Percentiles rank a stretch among this genome's conserved stretches.
Evolutionary conservation across 441 rosid species (phyloP).

Genomic region (Theobroma grandiflorum): DNA sequence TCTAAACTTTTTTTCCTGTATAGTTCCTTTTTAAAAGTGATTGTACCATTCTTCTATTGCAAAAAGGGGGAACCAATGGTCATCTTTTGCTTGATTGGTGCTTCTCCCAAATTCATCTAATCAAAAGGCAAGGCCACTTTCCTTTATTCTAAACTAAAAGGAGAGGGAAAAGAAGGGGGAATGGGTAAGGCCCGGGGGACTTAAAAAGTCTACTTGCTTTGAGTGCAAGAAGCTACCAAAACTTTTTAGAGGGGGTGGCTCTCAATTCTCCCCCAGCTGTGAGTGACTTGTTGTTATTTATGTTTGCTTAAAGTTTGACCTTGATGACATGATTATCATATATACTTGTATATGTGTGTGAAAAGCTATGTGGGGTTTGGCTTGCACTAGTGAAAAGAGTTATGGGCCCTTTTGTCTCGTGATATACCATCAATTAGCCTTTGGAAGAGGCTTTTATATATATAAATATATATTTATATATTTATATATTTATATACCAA

Average conservation of each 20-base stretch:
- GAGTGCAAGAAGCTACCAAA: constrained; percentile 80
- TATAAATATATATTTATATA: no score
- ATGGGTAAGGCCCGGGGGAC: constrained; percentile 1
- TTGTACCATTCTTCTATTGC: constrained; percentile 38
- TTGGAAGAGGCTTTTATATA: constrained; percentile 21
- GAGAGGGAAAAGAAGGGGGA: constrained; percentile 11
- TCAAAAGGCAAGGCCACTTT: constrained; percentile 43
- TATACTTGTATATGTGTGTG: constrained; percentile 25
- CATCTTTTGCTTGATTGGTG: constrained; percentile 61
- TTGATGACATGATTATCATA: constrained; percentile 56
- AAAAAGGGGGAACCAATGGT: constrained; percentile 46
- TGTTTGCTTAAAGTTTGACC: constrained; percentile 93
- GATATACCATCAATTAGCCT: constrained; percentile 59
- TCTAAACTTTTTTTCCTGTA: background rate
- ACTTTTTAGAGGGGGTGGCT: constrained; percentile 44
- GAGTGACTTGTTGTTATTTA: constrained; percentile 47
- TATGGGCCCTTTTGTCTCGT: constrained; percentile 61
- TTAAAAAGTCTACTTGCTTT: constrained; percentile 74
- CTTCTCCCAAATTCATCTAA: constrained; percentile 43
- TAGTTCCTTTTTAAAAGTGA: constrained; percentile 9
- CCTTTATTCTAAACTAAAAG: constrained; percentile 48
- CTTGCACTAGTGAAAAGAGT: constrained; percentile 68
- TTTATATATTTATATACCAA: background rate
- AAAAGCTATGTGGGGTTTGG: constrained; percentile 56
- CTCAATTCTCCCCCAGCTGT: constrained; percentile 49